Evolutionary conservation across 2,329 filamentous ascomycete genomes (phyloP), one percentile per base, ranked within the genome.

Genomic region (Geoglossum cookeanum): DNA sequence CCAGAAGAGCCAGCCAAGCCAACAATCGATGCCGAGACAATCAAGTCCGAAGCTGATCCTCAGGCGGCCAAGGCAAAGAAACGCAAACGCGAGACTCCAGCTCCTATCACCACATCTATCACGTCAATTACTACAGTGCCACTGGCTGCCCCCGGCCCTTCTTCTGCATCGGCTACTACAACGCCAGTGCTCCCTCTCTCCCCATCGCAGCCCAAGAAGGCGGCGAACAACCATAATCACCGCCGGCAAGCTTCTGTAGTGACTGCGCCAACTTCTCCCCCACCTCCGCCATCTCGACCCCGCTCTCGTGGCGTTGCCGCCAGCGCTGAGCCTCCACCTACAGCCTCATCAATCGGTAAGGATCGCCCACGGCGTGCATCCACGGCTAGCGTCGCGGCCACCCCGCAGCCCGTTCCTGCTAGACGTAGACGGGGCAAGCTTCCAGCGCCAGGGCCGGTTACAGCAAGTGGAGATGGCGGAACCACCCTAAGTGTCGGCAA

Each of bases 391-490:
- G 17, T 49, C 15, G 55, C 55, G n/a, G 22, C 55, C 9, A 30
- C 49, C 15, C 55, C 55, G 3, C 49, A 32, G 37, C 49, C 49
- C 5, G 27, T 13, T 15, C 37, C 39, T 22, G 22, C 13, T 4
- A 30, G 35, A 17, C 52, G 55, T 9, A 71, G 81, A 64, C 79
- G 85, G 55, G 73, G 77, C 56, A 87, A 84, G 70, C 74, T 81
- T 58, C 85, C 85, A 51, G 84, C 83, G 33, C 85, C 85, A 9
- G 85, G 85, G 58, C 75, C 85, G 61, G 79, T 89, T 63, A 85
- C 75, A 5, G 72, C 74, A 27, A 75, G 75, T 55, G 76, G 78
- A 59, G 74, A 78, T 59, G 78, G 78, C 29, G 78, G 78, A 54
- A 77, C 78, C 47, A 80, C 80, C 49, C 77, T 83, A 64, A 85